Evolutionary conservation across 495 filamentous ascomycete genomes (phyloP), one percentile per base, ranked within the genome.

Genomic region (Penicillium cataractarum): DNA sequence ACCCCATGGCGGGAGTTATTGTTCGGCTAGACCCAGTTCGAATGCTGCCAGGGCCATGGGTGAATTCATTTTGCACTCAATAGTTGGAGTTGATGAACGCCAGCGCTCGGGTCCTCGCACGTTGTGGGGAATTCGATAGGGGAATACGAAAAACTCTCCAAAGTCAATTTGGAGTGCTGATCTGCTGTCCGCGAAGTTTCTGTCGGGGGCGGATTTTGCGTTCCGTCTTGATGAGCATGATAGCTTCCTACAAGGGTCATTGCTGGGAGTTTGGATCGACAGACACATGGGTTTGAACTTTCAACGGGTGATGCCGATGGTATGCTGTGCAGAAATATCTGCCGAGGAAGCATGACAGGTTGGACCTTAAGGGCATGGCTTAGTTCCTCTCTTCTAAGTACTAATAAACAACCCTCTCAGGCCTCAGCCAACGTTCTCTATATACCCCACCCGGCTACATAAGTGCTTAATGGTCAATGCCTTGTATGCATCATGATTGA

Each of bases 241-340:
- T 6, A 21, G 33, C 40, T 61, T 61, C 52, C 59, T 49, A 22
- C 26, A 56, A 49, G 29, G 32, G 59, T 55, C 21, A 49, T 27
- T 39, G 29, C 52, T 61, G 37, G 29, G n/a, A 26, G 15, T 40
- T 31, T 37, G 17, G n/a, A 54, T 35, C 51, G 51, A 21, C 51
- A 53, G 40, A 44, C 3, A 44, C 24, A 27, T 49, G 3, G 24
- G 22, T 3, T 4, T 49, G 7, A 27, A 49, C 8, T 13, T 4
- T 49, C 21, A 27, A 49, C 8, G 10, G 12, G 29, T 15, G 7
- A 48, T 48, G 39, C 39, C 59, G 52, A 33, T 39, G 58, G 51
- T 35, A 21, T 35, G 40, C 17, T 55, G 26, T 49, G 37, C 37
- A 19, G n/a, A 21, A 58, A 8, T 15, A 52, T 26, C 15, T 39